These are phyloP conservation scores for Cupressus sempervirens DNA, from an alignment of 75 land plant species.

Conservation along the genomic window DNA sequence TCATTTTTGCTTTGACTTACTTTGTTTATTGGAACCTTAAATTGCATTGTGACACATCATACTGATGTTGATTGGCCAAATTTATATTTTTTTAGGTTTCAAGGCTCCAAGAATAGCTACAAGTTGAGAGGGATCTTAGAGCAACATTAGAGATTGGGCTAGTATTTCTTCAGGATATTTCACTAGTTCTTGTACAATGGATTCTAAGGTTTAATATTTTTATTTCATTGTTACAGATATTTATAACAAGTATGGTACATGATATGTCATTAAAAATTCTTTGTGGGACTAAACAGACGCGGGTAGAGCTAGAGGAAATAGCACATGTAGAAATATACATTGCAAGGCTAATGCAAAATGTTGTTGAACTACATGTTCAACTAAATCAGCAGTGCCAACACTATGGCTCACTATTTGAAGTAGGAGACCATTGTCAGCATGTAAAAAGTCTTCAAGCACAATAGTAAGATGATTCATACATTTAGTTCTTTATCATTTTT, in stretches of 20 bases:
- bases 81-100: conserved; percentile 49
- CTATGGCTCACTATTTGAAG: conserved; percentile 60
- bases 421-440: conserved; percentile 65
- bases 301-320: conserved; percentile 97
- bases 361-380: conserved; percentile 91
- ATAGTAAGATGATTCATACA: conserved; percentile 45
- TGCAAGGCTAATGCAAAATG: conserved; percentile 92
- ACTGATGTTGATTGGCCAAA: not conserved
- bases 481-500: too few species aligned
- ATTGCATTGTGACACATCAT: not conserved
- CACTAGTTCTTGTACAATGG: conserved; percentile 67
- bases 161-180: conserved; percentile 91
- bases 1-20: not conserved
- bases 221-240: not conserved
- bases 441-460: conserved; percentile 66
- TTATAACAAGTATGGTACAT: not conserved
- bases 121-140: conserved; percentile 91
- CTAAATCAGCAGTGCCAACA: conserved; percentile 90
- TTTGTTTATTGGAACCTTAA: not conserved
- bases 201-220: conserved; percentile 68
- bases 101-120: conserved; percentile 92
- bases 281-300: conserved; percentile 54
- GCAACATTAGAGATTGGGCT: conserved; percentile 95
- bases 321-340: conserved; percentile 99
- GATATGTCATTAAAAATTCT: not conserved